A percentile compares a stretch with the other conserved stretches of the same genome.
Conservation (phyloP, 805 yeast species). For the Candida ortonii region DNA sequence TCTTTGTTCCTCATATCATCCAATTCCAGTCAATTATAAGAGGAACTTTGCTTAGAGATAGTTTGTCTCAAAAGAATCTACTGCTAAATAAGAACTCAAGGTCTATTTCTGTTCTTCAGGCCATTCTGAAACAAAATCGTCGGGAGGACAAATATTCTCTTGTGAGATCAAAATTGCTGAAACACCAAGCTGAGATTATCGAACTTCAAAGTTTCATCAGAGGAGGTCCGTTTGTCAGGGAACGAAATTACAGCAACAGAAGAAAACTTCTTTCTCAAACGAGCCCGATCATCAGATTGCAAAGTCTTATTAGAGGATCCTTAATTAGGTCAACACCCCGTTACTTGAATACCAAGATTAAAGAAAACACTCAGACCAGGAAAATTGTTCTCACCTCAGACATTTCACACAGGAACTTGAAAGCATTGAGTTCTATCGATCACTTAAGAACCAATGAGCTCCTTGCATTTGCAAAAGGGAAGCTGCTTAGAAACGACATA, state of each 20-base stretch:
- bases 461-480: constrained; percentile 45
- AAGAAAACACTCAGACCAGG: not conserved
- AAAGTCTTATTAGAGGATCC: constrained; percentile 43
- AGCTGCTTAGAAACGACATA: constrained; percentile 33
- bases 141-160: constrained; percentile 20
- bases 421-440: too few species aligned
- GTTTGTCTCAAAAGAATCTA: constrained; percentile 20
- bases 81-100: constrained; percentile 21
- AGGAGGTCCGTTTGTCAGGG: constrained; percentile 27
- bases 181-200: constrained; percentile 22
- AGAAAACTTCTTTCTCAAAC: constrained; percentile 23
- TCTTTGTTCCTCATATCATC: constrained; percentile 50
- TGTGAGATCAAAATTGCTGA: constrained; percentile 15
- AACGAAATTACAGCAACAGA: constrained; percentile 17
- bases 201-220: constrained; percentile 37
- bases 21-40: constrained; percentile 49
- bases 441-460: constrained; percentile 33
- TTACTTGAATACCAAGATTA: constrained; percentile 5
- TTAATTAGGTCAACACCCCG: constrained; percentile 25
- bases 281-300: constrained; percentile 33
- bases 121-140: constrained; percentile 33
- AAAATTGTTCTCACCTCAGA: constrained; percentile 2
- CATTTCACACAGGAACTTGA: constrained; percentile 6
- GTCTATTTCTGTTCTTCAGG: constrained; percentile 40
- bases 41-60: constrained; percentile 40